Evolutionary conservation across 805 yeast genomes (phyloP).

Genomic region (Blastobotrys parvus): DNA sequence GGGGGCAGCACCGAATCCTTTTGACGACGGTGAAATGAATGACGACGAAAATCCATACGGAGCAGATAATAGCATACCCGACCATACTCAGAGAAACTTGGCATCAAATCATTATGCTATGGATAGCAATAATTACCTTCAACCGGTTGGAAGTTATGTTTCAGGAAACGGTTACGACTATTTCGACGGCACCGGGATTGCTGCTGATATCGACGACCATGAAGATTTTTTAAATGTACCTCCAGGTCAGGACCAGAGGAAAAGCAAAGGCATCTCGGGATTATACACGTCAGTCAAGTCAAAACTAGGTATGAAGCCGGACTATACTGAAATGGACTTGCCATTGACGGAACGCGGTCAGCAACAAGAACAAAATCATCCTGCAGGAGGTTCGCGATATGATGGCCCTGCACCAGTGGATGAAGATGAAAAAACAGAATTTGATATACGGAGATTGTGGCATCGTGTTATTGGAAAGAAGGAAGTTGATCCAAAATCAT

Average conservation of each 20-base stretch:
- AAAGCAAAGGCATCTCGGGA: conserved; percentile 15
- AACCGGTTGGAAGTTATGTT: conserved; percentile 2
- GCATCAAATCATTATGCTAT: neutral
- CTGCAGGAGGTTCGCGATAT: conserved; percentile 11
- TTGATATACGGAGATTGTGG: conserved; percentile 29
- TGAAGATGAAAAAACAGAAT: conserved; percentile 19
- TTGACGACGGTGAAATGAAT: conserved; percentile 5
- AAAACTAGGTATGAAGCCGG: conserved; percentile 19
- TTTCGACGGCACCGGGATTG: conserved; percentile 17
- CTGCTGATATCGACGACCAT: conserved; percentile 12
- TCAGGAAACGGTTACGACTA: conserved; percentile 11
- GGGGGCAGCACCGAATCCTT: conserved; percentile 10
- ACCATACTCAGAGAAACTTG: neutral
- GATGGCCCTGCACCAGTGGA: conserved; percentile 7
- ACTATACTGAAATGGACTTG: conserved; percentile 25
- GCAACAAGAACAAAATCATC: conserved; percentile 1
- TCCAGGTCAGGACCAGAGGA: conserved; percentile 2
- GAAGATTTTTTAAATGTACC: conserved; percentile 11
- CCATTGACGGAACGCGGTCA: conserved; percentile 20
- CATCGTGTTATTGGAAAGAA: conserved; percentile 22
- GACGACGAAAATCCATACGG: conserved; percentile 6
- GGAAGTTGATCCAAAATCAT: conserved; percentile 21
- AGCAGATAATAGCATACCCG: conserved; percentile 2
- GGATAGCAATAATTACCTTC: conserved; percentile 1
- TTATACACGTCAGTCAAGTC: conserved; percentile 20